A percentile compares a stretch with the other conserved stretches of the same genome.
Evolutionary conservation across 2,329 filamentous ascomycete genomes (phyloP).

Genomic region (Phoma herbarum): DNA sequence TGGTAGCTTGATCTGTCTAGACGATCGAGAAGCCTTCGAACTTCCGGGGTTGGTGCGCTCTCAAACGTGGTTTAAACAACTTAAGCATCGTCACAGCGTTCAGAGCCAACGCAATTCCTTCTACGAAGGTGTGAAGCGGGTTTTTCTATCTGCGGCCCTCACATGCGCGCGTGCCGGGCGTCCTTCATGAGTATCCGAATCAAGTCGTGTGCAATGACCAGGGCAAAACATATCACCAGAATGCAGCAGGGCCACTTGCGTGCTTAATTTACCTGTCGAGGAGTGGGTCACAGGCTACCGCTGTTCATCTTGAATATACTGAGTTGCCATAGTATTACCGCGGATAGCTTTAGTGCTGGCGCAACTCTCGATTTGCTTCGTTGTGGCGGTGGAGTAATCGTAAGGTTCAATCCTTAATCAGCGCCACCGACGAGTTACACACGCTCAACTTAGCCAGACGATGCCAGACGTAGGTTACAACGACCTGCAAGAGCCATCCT

Average conservation of each 20-base stretch:
- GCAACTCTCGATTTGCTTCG: slow-evolving; percentile 39
- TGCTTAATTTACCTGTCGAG: slow-evolving; percentile 67
- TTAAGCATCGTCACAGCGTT: slow-evolving; percentile 50
- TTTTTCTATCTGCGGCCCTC: slow-evolving; percentile 29
- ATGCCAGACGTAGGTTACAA: slow-evolving; percentile 47
- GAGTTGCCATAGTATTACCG: slow-evolving; percentile 22
- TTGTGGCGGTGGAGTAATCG: slow-evolving; percentile 51
- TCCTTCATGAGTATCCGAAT: slow-evolving; percentile 22
- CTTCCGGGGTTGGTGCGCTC: slow-evolving; percentile 41
- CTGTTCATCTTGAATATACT: slow-evolving; percentile 55
- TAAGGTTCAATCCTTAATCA: slow-evolving; percentile 42
- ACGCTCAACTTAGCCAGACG: slow-evolving; percentile 42
- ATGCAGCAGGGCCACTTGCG: slow-evolving; percentile 61
- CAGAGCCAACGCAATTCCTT: slow-evolving; percentile 28
- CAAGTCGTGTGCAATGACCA: slow-evolving; percentile 15
- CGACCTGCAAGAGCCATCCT: slow-evolving; percentile 50
- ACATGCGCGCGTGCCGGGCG: slow-evolving; percentile 21
- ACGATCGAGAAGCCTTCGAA: slow-evolving; percentile 26
- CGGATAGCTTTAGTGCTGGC: slow-evolving; percentile 47
- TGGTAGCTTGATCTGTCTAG: slow-evolving; percentile 20
- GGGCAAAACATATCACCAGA: slow-evolving; percentile 42
- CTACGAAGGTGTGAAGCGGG: slow-evolving; percentile 48
- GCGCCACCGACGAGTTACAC: slow-evolving; percentile 48
- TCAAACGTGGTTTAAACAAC: slow-evolving; percentile 51
- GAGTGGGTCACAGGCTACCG: slow-evolving; percentile 60